These are phyloP conservation scores for Astragalus glycyphyllos DNA, from an alignment of 306 rosid genomes.

Conservation along the genomic window DNA sequence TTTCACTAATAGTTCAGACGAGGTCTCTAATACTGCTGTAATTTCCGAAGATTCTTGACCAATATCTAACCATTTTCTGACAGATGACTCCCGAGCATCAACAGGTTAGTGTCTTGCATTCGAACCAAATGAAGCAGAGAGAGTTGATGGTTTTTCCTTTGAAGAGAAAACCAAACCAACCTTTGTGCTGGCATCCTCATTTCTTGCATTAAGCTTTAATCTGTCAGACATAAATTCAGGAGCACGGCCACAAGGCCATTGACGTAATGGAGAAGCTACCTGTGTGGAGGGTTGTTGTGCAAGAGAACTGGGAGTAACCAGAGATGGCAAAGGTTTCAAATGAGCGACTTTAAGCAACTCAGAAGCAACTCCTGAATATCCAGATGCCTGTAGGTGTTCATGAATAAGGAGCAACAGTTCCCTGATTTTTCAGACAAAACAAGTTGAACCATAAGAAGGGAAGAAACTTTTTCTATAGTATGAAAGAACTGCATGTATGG, in stretches of 20 bases:
- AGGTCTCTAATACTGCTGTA: constrained; percentile 45
- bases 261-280: constrained; percentile 56
- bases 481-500: background rate
- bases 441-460: constrained; percentile 30
- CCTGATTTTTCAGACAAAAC: constrained; percentile 51
- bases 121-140: constrained; percentile 62
- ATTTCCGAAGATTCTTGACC: constrained; percentile 40
- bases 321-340: constrained; percentile 69
- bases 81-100: constrained; percentile 50
- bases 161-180: constrained; percentile 42
- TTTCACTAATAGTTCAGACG: constrained; percentile 48
- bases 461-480: background rate
- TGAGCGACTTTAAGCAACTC: constrained; percentile 75
- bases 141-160: constrained; percentile 57
- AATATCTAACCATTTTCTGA: constrained; percentile 47
- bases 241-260: constrained; percentile 78
- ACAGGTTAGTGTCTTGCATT: constrained; percentile 51
- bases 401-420: constrained; percentile 79
- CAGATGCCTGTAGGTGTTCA: constrained; percentile 88
- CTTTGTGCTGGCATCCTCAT: constrained; percentile 58
- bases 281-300: constrained; percentile 58
- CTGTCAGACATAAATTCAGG: constrained; percentile 67
- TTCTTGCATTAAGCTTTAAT: constrained; percentile 51
- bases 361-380: constrained; percentile 65
- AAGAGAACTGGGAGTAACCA: constrained; percentile 73